phyloP scores from a whole-genome alignment of 2,329 filamentous ascomycete species.

The Nothomitra cinnamomea region DNA sequence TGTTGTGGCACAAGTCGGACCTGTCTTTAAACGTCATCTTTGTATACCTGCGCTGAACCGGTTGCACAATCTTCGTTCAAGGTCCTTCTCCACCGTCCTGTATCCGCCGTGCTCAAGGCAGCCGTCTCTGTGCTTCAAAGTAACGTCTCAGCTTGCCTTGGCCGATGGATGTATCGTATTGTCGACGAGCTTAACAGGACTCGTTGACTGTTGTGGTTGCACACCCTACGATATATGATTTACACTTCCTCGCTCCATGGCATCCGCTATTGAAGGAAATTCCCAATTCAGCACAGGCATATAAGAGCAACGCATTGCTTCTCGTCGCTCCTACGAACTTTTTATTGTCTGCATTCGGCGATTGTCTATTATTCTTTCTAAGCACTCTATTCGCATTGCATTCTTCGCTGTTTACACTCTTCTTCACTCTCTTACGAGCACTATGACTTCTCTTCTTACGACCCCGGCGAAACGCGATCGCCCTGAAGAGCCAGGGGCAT shows the following conservation, averaged over 20 bases:
- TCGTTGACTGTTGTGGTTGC: not conserved
- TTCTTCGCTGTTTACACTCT: not conserved
- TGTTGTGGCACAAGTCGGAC: not conserved
- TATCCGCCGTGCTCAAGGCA: not conserved
- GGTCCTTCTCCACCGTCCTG: too few relatives aligned
- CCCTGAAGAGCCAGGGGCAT: not conserved
- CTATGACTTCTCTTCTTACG: constrained; percentile 5
- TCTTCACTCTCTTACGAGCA: not conserved
- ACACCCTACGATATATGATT: too few relatives aligned
- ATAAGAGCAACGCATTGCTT: not conserved
- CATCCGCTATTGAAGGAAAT: not conserved
- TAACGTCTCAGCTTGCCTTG: not conserved
- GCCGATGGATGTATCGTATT: not conserved
- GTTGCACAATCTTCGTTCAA: not conserved
- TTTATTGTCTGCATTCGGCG: not conserved
- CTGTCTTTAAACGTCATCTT: not conserved
- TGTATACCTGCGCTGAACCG: constrained; percentile 1
- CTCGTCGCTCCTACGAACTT: not conserved
- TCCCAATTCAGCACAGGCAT: not conserved
- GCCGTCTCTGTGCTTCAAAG: not conserved
- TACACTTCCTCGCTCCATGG: not conserved
- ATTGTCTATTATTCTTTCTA: not conserved
- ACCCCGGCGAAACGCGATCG: constrained; percentile 1
- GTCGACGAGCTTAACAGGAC: not conserved
- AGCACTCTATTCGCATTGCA: not conserved